Conservation (phyloP, 2,329 filamentous ascomycete species). For the Cladophialophora chaetospira region DNA sequence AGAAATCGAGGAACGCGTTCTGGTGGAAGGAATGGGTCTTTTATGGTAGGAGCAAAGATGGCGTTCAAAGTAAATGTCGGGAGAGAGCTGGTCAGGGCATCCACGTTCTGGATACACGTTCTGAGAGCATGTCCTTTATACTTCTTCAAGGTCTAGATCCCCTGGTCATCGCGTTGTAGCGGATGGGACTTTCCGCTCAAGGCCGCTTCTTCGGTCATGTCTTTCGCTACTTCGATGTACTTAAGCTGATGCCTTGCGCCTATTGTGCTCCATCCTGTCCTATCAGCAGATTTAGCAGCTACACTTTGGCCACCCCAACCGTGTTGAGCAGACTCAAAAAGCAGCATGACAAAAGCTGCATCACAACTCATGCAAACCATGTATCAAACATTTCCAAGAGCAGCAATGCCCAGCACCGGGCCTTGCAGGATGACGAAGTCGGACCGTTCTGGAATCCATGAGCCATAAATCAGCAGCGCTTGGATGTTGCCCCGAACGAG, state of each 20-base stretch:
- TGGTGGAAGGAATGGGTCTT: background rate
- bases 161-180: background rate
- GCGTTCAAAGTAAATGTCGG: no score
- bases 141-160: background rate
- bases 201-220: no score
- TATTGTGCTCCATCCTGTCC: no score
- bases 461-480: slow-evolving; percentile 5
- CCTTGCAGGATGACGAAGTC: background rate
- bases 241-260: no score
- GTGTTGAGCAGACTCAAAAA: background rate
- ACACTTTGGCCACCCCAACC: background rate
- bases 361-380: background rate
- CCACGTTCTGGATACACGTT: background rate
- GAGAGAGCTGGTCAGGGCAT: no score
- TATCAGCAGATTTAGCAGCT: no score
- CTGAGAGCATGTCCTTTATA: background rate
- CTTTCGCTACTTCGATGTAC: no score
- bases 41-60: no score
- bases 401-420: no score
- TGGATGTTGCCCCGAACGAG: background rate
- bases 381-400: slow-evolving; percentile 6
- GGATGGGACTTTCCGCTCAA: background rate
- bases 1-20: background rate
- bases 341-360: slow-evolving; percentile 12
- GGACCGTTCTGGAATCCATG: background rate